Conservation (phyloP, 2,329 filamentous ascomycete species). For the Xylaria sp. region DNA sequence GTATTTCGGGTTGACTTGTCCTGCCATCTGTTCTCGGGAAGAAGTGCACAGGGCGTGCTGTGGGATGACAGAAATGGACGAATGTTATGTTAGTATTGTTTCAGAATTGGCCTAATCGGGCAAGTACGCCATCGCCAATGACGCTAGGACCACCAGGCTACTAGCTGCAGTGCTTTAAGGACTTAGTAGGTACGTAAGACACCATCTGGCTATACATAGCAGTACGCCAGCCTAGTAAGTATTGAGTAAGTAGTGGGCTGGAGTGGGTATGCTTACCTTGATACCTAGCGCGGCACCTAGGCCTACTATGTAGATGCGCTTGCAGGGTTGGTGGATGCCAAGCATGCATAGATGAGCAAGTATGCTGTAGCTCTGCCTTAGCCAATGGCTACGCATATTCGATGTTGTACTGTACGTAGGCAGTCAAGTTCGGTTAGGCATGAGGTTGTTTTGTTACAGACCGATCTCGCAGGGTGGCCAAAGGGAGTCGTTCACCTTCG, state of each 20-base stretch:
- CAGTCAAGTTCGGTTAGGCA: neutral
- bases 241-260: too few relatives aligned
- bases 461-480: neutral
- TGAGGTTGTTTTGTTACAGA: neutral
- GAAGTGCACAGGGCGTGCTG: conserved; percentile 1
- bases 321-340: neutral
- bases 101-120: conserved; percentile 34
- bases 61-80: conserved; percentile 32
- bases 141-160: conserved; percentile 26
- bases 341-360: conserved; percentile 8
- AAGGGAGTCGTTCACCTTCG: neutral
- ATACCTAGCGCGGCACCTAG: too few relatives aligned
- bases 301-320: neutral
- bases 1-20: conserved; percentile 11
- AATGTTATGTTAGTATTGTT: conserved; percentile 37
- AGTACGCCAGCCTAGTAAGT: too few relatives aligned
- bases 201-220: neutral
- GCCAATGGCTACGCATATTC: conserved; percentile 4
- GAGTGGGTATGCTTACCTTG: too few relatives aligned
- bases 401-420: neutral
- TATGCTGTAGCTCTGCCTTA: conserved; percentile 1
- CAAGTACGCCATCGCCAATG: conserved; percentile 27
- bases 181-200: neutral
- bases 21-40: conserved; percentile 1
- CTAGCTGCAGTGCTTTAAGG: conserved; percentile 6